phyloP scores from a whole-genome alignment of 2,329 filamentous ascomycete genomes.

The Talaromyces verruculosus region DNA sequence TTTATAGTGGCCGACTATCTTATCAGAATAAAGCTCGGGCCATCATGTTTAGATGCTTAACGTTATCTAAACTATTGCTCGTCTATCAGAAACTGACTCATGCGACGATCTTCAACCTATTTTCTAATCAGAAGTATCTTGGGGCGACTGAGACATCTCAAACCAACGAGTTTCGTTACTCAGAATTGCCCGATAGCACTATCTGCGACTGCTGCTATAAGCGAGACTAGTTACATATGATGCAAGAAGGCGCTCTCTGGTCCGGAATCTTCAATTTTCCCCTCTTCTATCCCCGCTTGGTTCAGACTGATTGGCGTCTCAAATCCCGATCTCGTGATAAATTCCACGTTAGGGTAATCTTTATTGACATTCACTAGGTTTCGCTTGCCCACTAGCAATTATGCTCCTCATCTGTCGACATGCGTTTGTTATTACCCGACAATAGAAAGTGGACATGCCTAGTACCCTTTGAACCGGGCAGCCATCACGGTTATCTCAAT shows the following conservation, averaged over 20 bases:
- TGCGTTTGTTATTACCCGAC: background rate
- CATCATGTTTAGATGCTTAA: background rate
- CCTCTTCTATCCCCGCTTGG: slow-evolving; percentile 12
- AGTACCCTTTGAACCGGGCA: background rate
- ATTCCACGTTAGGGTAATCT: background rate
- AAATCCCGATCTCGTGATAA: background rate
- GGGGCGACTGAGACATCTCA: background rate
- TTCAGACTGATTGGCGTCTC: background rate
- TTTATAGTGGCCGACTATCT: background rate
- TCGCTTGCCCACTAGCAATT: background rate
- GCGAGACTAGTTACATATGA: background rate
- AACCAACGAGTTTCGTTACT: background rate
- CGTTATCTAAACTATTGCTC: slow-evolving; percentile 3
- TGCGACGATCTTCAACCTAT: slow-evolving; percentile 3
- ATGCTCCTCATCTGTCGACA: background rate
- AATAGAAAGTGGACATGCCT: background rate
- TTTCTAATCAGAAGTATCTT: background rate
- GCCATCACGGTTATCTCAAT: background rate
- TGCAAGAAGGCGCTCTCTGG: background rate
- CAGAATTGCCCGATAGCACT: background rate
- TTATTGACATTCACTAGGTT: background rate
- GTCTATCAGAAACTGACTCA: slow-evolving; percentile 7
- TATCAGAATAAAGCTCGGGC: slow-evolving; percentile 6
- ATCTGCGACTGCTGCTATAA: background rate
- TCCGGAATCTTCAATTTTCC: background rate